Evolutionary conservation across 2,329 filamentous ascomycete species (phyloP).

Genomic region (Phaeosphaeriaceae sp.): DNA sequence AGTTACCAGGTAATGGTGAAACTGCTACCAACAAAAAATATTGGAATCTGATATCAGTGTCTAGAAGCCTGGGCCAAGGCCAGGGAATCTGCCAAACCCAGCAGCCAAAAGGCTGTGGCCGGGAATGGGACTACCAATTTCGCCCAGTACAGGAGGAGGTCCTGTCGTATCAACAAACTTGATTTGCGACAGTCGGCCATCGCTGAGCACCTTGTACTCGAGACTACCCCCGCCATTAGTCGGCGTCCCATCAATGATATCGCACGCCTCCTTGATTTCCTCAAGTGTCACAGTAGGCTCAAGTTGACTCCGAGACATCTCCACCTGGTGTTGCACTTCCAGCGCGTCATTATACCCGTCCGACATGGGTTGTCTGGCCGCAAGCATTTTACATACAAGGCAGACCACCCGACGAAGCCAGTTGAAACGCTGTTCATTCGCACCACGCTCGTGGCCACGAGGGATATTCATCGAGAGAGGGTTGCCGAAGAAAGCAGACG

Average conservation of each 20-base stretch:
- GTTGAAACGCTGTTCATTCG: conserved; percentile 36
- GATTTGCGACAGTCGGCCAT: conserved; percentile 47
- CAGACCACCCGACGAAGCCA: conserved; percentile 67
- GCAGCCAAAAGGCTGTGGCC: conserved; percentile 49
- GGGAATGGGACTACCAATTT: conserved; percentile 57
- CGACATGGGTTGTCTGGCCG: conserved; percentile 51
- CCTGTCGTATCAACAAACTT: conserved; percentile 49
- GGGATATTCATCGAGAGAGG: conserved; percentile 36
- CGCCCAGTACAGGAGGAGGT: conserved; percentile 48
- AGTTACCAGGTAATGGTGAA: conserved; percentile 19
- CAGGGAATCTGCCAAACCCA: conserved; percentile 43
- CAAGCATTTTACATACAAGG: conserved; percentile 74
- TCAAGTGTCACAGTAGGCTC: conserved; percentile 63
- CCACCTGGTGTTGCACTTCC: conserved; percentile 67
- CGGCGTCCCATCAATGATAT: conserved; percentile 83
- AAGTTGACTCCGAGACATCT: conserved; percentile 66
- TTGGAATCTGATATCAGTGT: conserved; percentile 1
- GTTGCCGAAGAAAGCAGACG: conserved; percentile 40
- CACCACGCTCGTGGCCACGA: conserved; percentile 34
- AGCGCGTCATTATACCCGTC: conserved; percentile 75
- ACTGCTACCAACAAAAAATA: conserved; percentile 16
- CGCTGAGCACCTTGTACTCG: conserved; percentile 65
- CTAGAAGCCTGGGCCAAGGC: conserved; percentile 41
- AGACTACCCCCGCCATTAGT: conserved; percentile 90
- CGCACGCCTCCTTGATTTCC: conserved; percentile 83